Conservation (phyloP, 352 stramenopile species). For the Globisporangium rhizosaccharum region DNA sequence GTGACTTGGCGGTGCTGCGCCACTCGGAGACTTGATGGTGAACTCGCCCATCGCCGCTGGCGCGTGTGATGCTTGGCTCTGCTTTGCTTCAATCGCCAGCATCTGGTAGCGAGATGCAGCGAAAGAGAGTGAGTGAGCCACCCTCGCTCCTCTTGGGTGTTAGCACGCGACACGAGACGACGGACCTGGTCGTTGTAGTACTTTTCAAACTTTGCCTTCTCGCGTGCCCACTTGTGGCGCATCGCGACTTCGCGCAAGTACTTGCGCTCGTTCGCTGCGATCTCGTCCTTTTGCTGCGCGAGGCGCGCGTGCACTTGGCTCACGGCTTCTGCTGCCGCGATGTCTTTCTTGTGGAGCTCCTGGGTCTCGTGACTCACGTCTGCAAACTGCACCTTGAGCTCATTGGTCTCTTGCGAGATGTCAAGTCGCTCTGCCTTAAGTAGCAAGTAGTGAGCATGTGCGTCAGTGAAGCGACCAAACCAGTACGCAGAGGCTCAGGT, state of each 20-base stretch:
- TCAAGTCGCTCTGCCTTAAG: constrained; percentile 44
- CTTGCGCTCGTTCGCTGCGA: constrained; percentile 48
- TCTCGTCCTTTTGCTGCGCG: constrained; percentile 63
- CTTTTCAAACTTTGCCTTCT: constrained; percentile 82
- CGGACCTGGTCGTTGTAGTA: constrained; percentile 78
- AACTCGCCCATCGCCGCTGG: neutral
- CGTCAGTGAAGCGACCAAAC: no score
- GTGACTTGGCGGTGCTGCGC: neutral
- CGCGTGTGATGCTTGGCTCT: neutral
- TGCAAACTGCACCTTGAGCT: constrained; percentile 53
- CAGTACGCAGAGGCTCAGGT: no score
- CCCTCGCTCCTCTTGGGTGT: neutral
- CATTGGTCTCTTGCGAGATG: constrained; percentile 44
- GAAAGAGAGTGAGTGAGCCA: no score
- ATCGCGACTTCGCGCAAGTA: constrained; percentile 65
- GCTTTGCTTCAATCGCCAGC: constrained; percentile 8
- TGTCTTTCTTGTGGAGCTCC: constrained; percentile 76
- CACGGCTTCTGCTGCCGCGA: constrained; percentile 60
- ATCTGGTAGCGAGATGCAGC: neutral
- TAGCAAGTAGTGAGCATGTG: neutral
- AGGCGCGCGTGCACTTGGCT: constrained; percentile 65
- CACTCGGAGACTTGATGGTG: neutral
- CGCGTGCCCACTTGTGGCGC: constrained; percentile 66
- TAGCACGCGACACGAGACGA: neutral
- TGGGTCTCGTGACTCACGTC: constrained; percentile 64